These are phyloP conservation scores for Galerina marginata DNA, from an alignment of 768 basidiomycete genomes.

Conservation along the genomic window DNA sequence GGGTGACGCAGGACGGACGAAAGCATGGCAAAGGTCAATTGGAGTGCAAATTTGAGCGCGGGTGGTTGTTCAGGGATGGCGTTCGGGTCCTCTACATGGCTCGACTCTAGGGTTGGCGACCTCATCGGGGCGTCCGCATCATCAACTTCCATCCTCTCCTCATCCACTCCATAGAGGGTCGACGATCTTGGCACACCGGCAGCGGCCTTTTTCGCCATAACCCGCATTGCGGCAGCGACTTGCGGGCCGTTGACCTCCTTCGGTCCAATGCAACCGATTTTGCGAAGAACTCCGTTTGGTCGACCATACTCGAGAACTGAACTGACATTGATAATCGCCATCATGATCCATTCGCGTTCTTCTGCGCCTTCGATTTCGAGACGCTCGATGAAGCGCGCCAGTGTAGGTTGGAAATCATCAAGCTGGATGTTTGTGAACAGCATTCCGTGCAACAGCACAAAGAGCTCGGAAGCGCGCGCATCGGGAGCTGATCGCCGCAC, in stretches of 20 bases:
- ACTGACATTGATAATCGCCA: conserved; percentile 85
- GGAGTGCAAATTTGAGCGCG: conserved; percentile 74
- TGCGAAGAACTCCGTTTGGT: conserved; percentile 70
- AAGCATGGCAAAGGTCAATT: conserved; percentile 82
- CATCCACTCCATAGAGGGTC: conserved; percentile 51
- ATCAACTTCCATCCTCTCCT: conserved; percentile 47
- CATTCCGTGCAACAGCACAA: conserved; percentile 95
- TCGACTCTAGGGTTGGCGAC: conserved; percentile 38
- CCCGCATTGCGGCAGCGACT: conserved; percentile 45
- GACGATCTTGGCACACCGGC: conserved; percentile 34
- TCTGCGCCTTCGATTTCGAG: conserved; percentile 81
- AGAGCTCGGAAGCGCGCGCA: conserved; percentile 75
- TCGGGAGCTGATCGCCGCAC: conserved; percentile 79
- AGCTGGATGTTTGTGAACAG: conserved; percentile 94
- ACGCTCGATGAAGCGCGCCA: conserved; percentile 87
- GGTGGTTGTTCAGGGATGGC: conserved; percentile 54
- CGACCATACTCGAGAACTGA: conserved; percentile 89
- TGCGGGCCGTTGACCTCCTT: conserved; percentile 40
- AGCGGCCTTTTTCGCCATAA: conserved; percentile 54
- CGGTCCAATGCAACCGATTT: conserved; percentile 56
- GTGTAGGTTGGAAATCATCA: conserved; percentile 84
- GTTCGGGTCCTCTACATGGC: conserved; percentile 28
- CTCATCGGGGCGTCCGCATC: conserved; percentile 26
- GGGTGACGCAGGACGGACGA: conserved; percentile 71
- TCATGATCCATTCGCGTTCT: conserved; percentile 95